A percentile compares a stretch with the other conserved stretches of the same genome.
Evolutionary conservation across 2,329 filamentous ascomycete genomes (phyloP).

Genomic region (Ambrosiella xylebori): DNA sequence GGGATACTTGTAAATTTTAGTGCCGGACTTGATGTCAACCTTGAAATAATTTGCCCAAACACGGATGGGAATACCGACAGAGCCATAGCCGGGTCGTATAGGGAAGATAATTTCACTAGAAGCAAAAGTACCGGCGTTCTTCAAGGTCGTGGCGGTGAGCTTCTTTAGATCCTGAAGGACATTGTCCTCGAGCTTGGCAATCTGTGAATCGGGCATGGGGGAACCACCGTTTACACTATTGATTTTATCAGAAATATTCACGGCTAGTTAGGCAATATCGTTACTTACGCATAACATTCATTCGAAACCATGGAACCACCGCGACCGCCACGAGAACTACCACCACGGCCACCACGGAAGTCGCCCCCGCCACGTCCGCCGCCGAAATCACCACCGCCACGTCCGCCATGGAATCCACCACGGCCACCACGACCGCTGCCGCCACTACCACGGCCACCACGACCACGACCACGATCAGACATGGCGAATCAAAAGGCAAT

Average conservation of each 20-base stretch:
- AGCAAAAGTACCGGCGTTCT: slow-evolving; percentile 11
- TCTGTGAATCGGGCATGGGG: slow-evolving; percentile 16
- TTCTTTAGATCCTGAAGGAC: slow-evolving; percentile 19
- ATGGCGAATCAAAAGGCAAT: background rate
- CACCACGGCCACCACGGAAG: slow-evolving; percentile 13
- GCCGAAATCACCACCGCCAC: slow-evolving; percentile 14
- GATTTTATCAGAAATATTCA: slow-evolving; percentile 4
- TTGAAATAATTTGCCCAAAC: slow-evolving; percentile 40
- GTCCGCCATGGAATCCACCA: slow-evolving; percentile 14
- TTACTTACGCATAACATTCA: slow-evolving; percentile 14
- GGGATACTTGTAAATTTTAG: slow-evolving; percentile 28
- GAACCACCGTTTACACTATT: slow-evolving; percentile 12
- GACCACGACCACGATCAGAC: slow-evolving; percentile 15
- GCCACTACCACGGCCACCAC: slow-evolving; percentile 15
- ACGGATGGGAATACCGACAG: slow-evolving; percentile 23
- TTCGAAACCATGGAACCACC: slow-evolving; percentile 16
- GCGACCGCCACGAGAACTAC: slow-evolving; percentile 14
- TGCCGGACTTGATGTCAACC: slow-evolving; percentile 22
- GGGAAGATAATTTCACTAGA: slow-evolving; percentile 21
- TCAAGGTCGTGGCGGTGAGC: slow-evolving; percentile 22
- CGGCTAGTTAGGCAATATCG: background rate
- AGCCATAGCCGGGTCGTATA: slow-evolving; percentile 32
- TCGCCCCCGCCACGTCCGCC: slow-evolving; percentile 16
- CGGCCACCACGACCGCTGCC: slow-evolving; percentile 14
- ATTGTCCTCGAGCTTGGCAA: slow-evolving; percentile 25